Evolutionary conservation across 148 eudicot genomes (phyloP).

Genomic region (Silene conica): DNA sequence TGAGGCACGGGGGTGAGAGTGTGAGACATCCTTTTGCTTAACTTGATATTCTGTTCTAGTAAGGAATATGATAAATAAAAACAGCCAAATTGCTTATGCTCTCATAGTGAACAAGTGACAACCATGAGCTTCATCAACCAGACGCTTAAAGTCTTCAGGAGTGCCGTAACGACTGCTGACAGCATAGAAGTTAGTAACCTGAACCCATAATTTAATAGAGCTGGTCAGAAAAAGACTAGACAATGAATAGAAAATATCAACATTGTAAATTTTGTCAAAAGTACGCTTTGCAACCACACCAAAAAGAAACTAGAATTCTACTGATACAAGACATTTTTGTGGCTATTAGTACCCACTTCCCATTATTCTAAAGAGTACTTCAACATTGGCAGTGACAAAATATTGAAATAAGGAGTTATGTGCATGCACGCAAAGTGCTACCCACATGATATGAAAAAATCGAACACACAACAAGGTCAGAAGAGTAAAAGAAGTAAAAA

Average conservation of each 20-base stretch:
- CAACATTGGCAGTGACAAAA: neutral
- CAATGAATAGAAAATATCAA: neutral
- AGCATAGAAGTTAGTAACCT: slow-evolving; percentile 93
- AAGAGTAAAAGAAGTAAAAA: neutral
- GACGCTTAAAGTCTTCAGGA: slow-evolving; percentile 94
- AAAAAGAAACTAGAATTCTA: neutral
- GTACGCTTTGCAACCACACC: neutral
- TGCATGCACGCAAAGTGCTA: neutral
- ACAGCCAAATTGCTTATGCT: slow-evolving; percentile 13
- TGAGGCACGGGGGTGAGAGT: neutral
- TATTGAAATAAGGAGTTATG: neutral
- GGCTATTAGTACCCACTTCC: neutral
- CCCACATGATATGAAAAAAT: neutral
- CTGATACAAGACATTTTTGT: neutral
- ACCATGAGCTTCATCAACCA: slow-evolving; percentile 99
- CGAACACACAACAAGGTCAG: neutral
- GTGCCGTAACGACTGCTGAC: slow-evolving; percentile 98
- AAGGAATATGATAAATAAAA: neutral
- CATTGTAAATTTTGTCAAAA: neutral
- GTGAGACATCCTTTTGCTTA: neutral
- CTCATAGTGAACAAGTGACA: slow-evolving; percentile 15
- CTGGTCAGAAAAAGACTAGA: neutral
- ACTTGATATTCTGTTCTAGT: neutral
- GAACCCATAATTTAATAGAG: slow-evolving; percentile 27
- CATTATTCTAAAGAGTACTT: slow-evolving; percentile 1